These are phyloP conservation scores for Vitis hybrid DNA, from an alignment of 177 flowering plant species.

Conservation along the genomic window DNA sequence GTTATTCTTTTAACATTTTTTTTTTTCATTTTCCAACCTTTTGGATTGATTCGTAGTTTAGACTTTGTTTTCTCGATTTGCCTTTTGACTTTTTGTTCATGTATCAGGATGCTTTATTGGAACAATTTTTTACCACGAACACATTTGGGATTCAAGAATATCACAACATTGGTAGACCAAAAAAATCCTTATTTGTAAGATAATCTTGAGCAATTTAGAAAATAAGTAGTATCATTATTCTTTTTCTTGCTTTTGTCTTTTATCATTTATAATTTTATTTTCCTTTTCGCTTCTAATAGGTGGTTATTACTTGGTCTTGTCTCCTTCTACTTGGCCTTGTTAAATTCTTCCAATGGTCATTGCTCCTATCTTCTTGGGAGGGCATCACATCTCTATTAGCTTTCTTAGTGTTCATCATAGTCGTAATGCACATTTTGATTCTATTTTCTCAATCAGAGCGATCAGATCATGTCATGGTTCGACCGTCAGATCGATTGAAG, in stretches of 20 bases:
- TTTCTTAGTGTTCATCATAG: conserved; percentile 28
- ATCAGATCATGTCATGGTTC: conserved; percentile 21
- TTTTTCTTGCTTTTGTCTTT: neutral
- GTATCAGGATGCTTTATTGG: conserved; percentile 48
- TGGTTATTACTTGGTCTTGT: conserved; percentile 40
- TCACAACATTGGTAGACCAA: conserved; percentile 40
- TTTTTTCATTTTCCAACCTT: no score
- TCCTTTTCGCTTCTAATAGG: conserved; percentile 21
- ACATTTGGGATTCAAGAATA: conserved; percentile 27
- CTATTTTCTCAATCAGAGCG: conserved; percentile 39
- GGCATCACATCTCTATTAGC: conserved; percentile 27
- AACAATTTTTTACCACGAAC: conserved; percentile 27
- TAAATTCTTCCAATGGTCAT: conserved; percentile 29
- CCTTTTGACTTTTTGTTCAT: no score
- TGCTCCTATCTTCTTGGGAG: conserved; percentile 39
- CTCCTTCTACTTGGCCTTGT: conserved; percentile 19
- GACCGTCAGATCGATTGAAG: conserved; percentile 13
- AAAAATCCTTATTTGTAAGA: conserved; percentile 42
- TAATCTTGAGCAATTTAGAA: neutral
- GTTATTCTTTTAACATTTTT: no score
- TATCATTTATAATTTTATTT: neutral
- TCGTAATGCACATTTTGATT: conserved; percentile 49
- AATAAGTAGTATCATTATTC: neutral
- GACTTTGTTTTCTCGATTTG: neutral
- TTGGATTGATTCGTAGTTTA: no score